Percentiles rank a stretch among this genome's conserved stretches.
phyloP scores from a whole-genome alignment of 2,329 filamentous ascomycete species.

The Calonectria pseudoreteaudii region DNA sequence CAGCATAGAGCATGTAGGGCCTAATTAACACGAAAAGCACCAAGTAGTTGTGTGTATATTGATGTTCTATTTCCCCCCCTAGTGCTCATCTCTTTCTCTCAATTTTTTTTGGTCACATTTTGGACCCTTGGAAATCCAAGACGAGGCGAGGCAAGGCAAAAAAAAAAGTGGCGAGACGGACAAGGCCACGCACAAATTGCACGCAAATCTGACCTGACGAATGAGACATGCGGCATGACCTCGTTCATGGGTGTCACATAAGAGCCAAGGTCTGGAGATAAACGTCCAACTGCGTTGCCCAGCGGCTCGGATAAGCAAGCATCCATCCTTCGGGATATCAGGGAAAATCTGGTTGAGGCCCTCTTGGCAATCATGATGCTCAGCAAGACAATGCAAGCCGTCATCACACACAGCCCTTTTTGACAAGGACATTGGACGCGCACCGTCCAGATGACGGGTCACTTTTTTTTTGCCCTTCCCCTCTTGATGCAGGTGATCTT shows the following conservation, averaged over 20 bases:
- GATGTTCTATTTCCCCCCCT: not conserved
- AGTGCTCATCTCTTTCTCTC: not conserved
- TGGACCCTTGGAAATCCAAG: not conserved
- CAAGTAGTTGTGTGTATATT: not conserved
- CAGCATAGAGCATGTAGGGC: not conserved
- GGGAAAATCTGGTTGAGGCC: conserved; percentile 4
- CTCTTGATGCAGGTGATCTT: not conserved
- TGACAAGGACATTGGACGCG: not conserved
- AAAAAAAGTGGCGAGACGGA: not conserved
- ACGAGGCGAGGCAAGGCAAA: not conserved
- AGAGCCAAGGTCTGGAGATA: conserved; percentile 5
- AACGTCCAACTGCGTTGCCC: not conserved
- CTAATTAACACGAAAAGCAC: not conserved
- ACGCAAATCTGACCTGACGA: not conserved
- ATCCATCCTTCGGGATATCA: not conserved
- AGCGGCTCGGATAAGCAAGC: not conserved
- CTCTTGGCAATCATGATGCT: conserved; percentile 8
- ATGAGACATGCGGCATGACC: not conserved
- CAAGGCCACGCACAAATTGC: not conserved
- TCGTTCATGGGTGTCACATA: conserved; percentile 4
- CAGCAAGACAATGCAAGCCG: not conserved
- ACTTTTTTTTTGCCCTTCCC: not conserved
- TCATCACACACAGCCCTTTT: not conserved
- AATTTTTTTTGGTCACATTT: conserved; percentile 3
- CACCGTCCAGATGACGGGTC: not conserved